Percentiles rank a stretch among this genome's conserved stretches.
Conservation (phyloP, 257 asterid genomes). For the Solanum virginianum region DNA sequence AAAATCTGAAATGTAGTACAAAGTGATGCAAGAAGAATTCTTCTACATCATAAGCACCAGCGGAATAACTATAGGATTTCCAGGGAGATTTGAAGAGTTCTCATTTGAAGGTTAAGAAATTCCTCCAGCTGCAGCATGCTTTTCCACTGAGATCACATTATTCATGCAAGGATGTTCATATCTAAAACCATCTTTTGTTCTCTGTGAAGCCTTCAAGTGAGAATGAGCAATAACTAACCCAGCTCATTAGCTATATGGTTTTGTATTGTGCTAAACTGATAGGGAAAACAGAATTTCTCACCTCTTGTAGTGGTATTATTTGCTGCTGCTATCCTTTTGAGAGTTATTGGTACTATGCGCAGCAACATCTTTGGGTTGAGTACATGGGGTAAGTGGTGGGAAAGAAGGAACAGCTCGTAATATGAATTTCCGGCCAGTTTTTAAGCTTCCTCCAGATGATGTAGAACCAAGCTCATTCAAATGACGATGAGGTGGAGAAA, state of each 20-base stretch:
- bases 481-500: constrained; percentile 58
- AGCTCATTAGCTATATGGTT: not conserved
- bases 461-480: constrained; percentile 17
- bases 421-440: constrained; percentile 47
- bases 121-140: not conserved
- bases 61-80: not conserved
- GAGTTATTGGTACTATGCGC: constrained; percentile 11
- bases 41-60: not conserved
- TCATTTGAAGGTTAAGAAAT: not conserved
- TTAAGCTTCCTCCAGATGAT: constrained; percentile 30
- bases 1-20: not conserved
- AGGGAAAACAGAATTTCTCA: not conserved
- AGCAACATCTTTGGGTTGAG: constrained; percentile 16
- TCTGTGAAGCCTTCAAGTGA: not conserved
- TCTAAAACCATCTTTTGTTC: not conserved
- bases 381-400: constrained; percentile 45
- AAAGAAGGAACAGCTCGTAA: constrained; percentile 48
- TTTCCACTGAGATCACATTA: not conserved
- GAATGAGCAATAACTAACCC: not conserved
- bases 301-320: constrained; percentile 3
- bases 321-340: constrained; percentile 18
- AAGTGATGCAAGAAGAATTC: not conserved
- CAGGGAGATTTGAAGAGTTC: not conserved
- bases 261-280: not conserved
- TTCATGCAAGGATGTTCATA: not conserved